Evolutionary conservation across 2,329 filamentous ascomycete species (phyloP).

Genomic region (Paramyrothecium sp.): DNA sequence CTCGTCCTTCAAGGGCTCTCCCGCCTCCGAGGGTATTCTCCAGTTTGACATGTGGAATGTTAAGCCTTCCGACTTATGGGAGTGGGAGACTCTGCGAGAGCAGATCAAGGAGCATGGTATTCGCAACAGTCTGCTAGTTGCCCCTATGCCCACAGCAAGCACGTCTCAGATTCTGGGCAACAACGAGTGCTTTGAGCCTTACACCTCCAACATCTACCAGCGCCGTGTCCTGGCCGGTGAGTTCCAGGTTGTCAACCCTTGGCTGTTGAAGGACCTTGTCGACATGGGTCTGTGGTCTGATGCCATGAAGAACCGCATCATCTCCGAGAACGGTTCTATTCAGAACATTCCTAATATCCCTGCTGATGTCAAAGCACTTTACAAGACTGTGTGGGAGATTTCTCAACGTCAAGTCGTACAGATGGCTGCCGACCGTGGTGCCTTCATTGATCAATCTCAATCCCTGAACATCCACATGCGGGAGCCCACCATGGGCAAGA

Average conservation of each 20-base stretch:
- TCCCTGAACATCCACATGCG: constrained; percentile 99
- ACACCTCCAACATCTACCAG: constrained; percentile 99
- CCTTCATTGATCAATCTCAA: constrained; percentile 98
- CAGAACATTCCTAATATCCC: constrained; percentile 98
- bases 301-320: constrained; percentile 99
- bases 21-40: constrained; percentile 90
- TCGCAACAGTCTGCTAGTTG: constrained; percentile 91
- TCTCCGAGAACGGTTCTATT: constrained; percentile 91
- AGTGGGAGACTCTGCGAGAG: constrained; percentile 86
- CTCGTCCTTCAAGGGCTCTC: constrained; percentile 87
- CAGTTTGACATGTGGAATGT: constrained; percentile 99
- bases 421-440: constrained; percentile 97
- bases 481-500: constrained; percentile 99
- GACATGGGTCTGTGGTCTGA: constrained; percentile 98
- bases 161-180: constrained; percentile 98
- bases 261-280: constrained; percentile 96
- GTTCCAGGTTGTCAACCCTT: constrained; percentile 99
- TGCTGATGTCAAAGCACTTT: constrained; percentile 90
- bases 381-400: constrained; percentile 99
- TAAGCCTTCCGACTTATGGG: constrained; percentile 91
- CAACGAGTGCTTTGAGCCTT: constrained; percentile 99
- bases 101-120: constrained; percentile 91
- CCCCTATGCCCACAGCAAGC: constrained; percentile 96
- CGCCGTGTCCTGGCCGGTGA: constrained; percentile 96
- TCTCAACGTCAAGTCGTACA: constrained; percentile 93